These are phyloP conservation scores for Podospora fimiseda DNA, from an alignment of 495 filamentous ascomycete species.

Conservation along the genomic window DNA sequence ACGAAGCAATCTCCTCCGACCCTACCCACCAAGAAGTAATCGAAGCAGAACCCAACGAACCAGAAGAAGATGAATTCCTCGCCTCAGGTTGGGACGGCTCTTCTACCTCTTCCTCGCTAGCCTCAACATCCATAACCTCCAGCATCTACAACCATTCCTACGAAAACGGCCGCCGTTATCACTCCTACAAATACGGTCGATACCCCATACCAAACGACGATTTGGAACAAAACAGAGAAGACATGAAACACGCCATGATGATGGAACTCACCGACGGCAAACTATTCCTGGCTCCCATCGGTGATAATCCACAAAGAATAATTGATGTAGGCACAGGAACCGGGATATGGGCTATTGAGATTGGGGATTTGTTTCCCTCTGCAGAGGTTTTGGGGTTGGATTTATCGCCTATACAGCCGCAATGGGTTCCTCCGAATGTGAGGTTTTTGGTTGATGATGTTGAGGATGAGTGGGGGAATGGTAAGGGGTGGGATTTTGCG, in stretches of 20 bases:
- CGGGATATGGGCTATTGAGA: conserved; percentile 42
- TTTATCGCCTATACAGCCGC: conserved; percentile 36
- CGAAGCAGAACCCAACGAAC: conserved; percentile 6
- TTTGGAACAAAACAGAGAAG: conserved; percentile 39
- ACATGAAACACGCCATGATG: conserved; percentile 37
- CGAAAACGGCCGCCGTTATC: conserved; percentile 54
- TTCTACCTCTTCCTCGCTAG: too few relatives aligned
- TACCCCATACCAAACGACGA: conserved; percentile 54
- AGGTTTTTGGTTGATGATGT: conserved; percentile 40
- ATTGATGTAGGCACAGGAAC: conserved; percentile 51
- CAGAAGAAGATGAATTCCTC: conserved; percentile 20
- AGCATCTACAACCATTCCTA: conserved; percentile 35
- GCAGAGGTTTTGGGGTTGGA: conserved; percentile 31
- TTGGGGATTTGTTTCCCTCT: conserved; percentile 37
- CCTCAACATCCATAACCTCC: conserved; percentile 35
- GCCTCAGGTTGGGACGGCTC: conserved; percentile 19
- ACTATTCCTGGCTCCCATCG: conserved; percentile 37
- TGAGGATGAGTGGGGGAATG: conserved; percentile 34
- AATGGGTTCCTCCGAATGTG: conserved; percentile 34
- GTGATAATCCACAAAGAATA: conserved; percentile 33
- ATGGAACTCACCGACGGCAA: conserved; percentile 30
- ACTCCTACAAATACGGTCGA: conserved; percentile 46
- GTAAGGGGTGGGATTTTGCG: conserved; percentile 30
- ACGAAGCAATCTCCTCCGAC: background rate
- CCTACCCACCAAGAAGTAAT: conserved; percentile 1